phyloP scores from a whole-genome alignment of 139 green algal species.

The Ulvella scutata region DNA sequence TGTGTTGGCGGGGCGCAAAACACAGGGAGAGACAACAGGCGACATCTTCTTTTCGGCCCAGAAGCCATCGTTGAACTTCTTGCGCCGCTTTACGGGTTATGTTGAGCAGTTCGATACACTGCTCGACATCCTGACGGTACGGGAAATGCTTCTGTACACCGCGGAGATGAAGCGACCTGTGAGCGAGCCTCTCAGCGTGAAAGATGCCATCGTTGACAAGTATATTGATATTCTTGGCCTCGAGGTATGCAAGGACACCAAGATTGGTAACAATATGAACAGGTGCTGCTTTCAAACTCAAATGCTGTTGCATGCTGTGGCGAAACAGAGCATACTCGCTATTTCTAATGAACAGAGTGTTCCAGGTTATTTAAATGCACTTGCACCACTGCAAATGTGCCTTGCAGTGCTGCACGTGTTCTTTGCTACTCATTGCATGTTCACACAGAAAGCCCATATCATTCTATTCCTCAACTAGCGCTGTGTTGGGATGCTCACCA shows the following conservation, averaged over 20 bases:
- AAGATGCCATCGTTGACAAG: constrained; percentile 38
- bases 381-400: too few species aligned
- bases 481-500: not conserved
- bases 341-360: not conserved
- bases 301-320: constrained; percentile 14
- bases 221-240: constrained; percentile 31
- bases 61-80: constrained; percentile 35
- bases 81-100: constrained; percentile 58
- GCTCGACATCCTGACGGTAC: constrained; percentile 39
- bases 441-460: not conserved
- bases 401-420: not conserved
- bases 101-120: constrained; percentile 61
- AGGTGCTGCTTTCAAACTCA: constrained; percentile 17
- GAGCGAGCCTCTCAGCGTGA: constrained; percentile 16
- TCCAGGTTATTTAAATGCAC: not conserved
- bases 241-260: constrained; percentile 12
- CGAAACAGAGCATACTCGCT: not conserved
- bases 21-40: constrained; percentile 27
- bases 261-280: constrained; percentile 12
- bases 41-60: constrained; percentile 48
- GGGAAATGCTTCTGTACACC: constrained; percentile 74
- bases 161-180: constrained; percentile 51
- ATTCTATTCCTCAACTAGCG: not conserved
- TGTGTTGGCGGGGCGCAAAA: constrained; percentile 46
- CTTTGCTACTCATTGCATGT: not conserved